These are phyloP conservation scores for Umbelopsis sp. DNA, from an alignment of 371 early-diverging fungal genomes.

Conservation along the genomic window DNA sequence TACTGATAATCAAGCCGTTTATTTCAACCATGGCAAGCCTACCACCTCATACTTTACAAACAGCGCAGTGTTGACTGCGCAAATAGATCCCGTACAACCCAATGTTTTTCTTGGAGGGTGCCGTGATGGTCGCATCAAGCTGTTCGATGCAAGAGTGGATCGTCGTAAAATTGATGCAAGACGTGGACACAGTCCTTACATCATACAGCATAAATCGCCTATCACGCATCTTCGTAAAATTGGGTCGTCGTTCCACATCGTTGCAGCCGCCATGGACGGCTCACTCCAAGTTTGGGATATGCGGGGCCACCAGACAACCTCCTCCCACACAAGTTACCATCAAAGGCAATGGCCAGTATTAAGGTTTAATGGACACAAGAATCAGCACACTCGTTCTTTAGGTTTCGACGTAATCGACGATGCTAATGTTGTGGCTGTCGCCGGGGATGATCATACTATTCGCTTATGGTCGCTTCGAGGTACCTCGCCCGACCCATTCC, in stretches of 20 bases:
- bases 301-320: constrained; percentile 1
- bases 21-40: neutral
- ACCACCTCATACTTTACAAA: neutral
- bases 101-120: neutral
- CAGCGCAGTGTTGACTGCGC: constrained; percentile 1
- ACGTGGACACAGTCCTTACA: constrained; percentile 1
- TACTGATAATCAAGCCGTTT: neutral
- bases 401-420: constrained; percentile 9
- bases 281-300: constrained; percentile 16
- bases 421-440: neutral
- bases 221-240: constrained; percentile 12
- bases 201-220: neutral
- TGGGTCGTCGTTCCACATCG: constrained; percentile 6
- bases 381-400: neutral
- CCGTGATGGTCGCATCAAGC: neutral
- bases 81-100: constrained; percentile 16
- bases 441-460: constrained; percentile 4
- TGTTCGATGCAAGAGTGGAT: neutral
- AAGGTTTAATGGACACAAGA: constrained; percentile 13
- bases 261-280: constrained; percentile 12
- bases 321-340: constrained; percentile 7
- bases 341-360: constrained; percentile 10
- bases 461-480: constrained; percentile 9
- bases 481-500: neutral
- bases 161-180: neutral